Percentiles rank a stretch among this genome's conserved stretches.
phyloP scores from a whole-genome alignment of 441 rosid genomes.

The Geranium incanum region DNA sequence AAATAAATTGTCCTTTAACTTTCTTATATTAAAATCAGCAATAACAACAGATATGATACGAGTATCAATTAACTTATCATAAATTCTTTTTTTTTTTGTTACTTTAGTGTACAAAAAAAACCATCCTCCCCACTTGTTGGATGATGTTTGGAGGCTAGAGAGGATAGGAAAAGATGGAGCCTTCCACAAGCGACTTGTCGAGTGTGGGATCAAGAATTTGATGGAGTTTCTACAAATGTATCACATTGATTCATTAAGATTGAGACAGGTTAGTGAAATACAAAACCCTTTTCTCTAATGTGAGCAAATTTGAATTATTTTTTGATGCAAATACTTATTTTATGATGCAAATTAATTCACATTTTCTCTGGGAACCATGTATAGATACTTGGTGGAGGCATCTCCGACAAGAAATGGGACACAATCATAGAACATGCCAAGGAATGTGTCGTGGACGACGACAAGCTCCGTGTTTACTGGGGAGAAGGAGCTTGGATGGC shows the following conservation, averaged over 20 bases:
- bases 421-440: slow-evolving; percentile 50
- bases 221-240: slow-evolving; percentile 39
- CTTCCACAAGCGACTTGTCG: slow-evolving; percentile 31
- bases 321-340: too few relatives aligned
- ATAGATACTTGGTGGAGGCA: slow-evolving; percentile 41
- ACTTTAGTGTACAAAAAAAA: slow-evolving; percentile 60
- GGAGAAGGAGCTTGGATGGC: slow-evolving; percentile 30
- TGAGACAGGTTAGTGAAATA: slow-evolving; percentile 41
- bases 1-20: too few relatives aligned
- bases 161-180: slow-evolving; percentile 60
- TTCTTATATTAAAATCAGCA: too few relatives aligned
- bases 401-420: slow-evolving; percentile 46
- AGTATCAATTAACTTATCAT: too few relatives aligned
- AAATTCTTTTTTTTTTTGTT: neutral
- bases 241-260: slow-evolving; percentile 24
- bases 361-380: neutral
- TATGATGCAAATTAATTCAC: too few relatives aligned
- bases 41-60: too few relatives aligned
- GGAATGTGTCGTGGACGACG: slow-evolving; percentile 41
- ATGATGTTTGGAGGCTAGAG: slow-evolving; percentile 68
- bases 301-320: too few relatives aligned
- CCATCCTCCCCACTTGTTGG: slow-evolving; percentile 46
- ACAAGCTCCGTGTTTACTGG: slow-evolving; percentile 33
- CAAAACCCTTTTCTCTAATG: neutral
- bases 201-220: slow-evolving; percentile 23